These are phyloP conservation scores for Plasmodium yoelii DNA, from an alignment of 169 alveolate species.

Conservation along the genomic window DNA sequence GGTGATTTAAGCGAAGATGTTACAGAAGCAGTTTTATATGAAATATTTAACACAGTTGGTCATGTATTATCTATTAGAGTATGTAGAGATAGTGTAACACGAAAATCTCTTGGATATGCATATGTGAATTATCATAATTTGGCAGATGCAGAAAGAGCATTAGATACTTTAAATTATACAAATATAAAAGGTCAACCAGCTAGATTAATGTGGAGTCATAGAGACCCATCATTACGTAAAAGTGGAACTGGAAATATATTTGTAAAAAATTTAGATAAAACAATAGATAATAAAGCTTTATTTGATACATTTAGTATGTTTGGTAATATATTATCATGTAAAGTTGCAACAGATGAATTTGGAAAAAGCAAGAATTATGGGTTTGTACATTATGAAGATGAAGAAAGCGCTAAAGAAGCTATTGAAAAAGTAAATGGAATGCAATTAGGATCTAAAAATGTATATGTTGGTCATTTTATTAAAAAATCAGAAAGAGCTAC, in stretches of 20 bases:
- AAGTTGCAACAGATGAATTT: slow-evolving; percentile 92
- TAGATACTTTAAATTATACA: slow-evolving; percentile 93
- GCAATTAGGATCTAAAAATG: slow-evolving; percentile 92
- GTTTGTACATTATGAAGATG: slow-evolving; percentile 95
- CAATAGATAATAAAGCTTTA: slow-evolving; percentile 95
- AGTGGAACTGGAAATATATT: slow-evolving; percentile 95
- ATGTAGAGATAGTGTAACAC: slow-evolving; percentile 93
- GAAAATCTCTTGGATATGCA: slow-evolving; percentile 93
- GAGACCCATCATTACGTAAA: slow-evolving; percentile 95
- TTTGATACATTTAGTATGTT: slow-evolving; percentile 94
- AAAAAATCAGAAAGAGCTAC: slow-evolving; percentile 88
- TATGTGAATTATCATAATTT: slow-evolving; percentile 93
- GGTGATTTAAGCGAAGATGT: slow-evolving; percentile 94
- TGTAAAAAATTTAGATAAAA: slow-evolving; percentile 94
- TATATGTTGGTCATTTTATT: slow-evolving; percentile 92
- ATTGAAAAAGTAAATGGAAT: slow-evolving; percentile 93
- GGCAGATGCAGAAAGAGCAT: slow-evolving; percentile 93
- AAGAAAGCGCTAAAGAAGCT: slow-evolving; percentile 94
- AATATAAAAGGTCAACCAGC: slow-evolving; percentile 94
- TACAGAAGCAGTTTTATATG: slow-evolving; percentile 95
- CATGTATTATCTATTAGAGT: slow-evolving; percentile 95
- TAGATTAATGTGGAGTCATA: slow-evolving; percentile 94
- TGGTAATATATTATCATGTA: slow-evolving; percentile 95
- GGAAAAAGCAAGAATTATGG: slow-evolving; percentile 96
- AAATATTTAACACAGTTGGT: slow-evolving; percentile 93